Conservation (phyloP, 1,284 basidiomycete species). For the Leccinum fuscescens region DNA sequence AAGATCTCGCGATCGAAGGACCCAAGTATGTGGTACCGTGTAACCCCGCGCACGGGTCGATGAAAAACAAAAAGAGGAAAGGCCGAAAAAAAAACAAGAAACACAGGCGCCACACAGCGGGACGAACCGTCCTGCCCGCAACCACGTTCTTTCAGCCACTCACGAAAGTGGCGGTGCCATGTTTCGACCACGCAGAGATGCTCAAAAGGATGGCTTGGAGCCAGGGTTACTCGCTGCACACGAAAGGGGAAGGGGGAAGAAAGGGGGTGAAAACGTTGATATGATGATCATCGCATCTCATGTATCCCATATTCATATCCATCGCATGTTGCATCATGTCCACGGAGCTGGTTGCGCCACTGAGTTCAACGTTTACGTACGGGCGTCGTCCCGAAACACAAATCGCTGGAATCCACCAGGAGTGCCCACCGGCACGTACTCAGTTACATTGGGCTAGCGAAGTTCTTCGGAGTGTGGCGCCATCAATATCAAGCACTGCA, state of each 20-base stretch:
- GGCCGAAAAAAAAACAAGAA: not conserved
- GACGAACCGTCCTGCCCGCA: constrained; percentile 17
- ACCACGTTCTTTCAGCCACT: constrained; percentile 25
- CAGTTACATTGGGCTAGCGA: not conserved
- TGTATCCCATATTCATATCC: not conserved
- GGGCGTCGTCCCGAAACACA: constrained; percentile 7
- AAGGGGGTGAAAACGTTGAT: not conserved
- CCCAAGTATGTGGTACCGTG: not conserved
- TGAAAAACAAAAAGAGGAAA: not conserved
- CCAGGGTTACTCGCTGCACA: not conserved
- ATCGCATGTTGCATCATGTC: constrained; percentile 2
- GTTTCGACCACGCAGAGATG: constrained; percentile 15
- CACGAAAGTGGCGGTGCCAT: constrained; percentile 14
- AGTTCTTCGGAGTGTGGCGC: constrained; percentile 5
- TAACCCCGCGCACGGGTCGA: not conserved
- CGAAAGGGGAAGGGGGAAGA: not conserved
- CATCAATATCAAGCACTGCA: constrained; percentile 8
- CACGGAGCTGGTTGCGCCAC: constrained; percentile 20
- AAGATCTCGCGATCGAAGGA: constrained; percentile 4
- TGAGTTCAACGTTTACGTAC: constrained; percentile 20
- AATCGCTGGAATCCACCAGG: not conserved
- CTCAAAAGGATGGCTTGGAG: not conserved
- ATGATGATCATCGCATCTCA: not conserved
- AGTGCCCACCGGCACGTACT: not conserved
- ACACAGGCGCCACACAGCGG: constrained; percentile 20